Conservation (phyloP, 1,284 basidiomycete genomes). For the Naganishia liquefaciens region DNA sequence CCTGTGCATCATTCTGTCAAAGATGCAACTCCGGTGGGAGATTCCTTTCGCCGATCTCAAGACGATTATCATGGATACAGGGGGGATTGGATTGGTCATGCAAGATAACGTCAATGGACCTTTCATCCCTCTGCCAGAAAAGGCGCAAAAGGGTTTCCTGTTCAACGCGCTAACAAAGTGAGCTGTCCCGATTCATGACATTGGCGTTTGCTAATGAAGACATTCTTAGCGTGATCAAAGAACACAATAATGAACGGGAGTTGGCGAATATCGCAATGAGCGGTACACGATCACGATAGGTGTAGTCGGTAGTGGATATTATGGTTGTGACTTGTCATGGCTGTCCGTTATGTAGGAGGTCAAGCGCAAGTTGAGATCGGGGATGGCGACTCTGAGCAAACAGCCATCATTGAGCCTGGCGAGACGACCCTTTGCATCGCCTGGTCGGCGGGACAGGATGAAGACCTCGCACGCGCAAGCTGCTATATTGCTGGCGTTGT, state of each 20-base stretch:
- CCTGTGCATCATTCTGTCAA: slow-evolving; percentile 81
- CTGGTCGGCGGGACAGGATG: too few species aligned
- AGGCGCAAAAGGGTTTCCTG: slow-evolving; percentile 60
- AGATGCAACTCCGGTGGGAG: slow-evolving; percentile 87
- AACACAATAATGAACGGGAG: slow-evolving; percentile 23
- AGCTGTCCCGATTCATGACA: background rate
- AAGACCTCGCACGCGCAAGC: too few species aligned
- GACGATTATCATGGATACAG: slow-evolving; percentile 83
- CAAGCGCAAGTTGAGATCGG: too few species aligned
- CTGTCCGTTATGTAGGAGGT: too few species aligned
- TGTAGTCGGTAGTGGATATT: background rate
- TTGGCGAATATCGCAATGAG: slow-evolving; percentile 12
- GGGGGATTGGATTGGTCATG: slow-evolving; percentile 79
- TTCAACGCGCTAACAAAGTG: slow-evolving; percentile 50
- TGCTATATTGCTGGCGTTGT: too few species aligned
- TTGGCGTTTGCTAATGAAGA: background rate
- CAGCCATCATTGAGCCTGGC: too few species aligned
- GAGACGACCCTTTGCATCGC: too few species aligned
- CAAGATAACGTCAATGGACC: slow-evolving; percentile 59
- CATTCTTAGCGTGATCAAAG: slow-evolving; percentile 19
- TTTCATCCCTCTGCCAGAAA: slow-evolving; percentile 59
- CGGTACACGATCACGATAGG: slow-evolving; percentile 1
- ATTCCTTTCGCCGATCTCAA: slow-evolving; percentile 82
- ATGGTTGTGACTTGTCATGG: too few species aligned
- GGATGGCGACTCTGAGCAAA: too few species aligned